phyloP scores from a whole-genome alignment of 139 green algal genomes.

The Chlamydomonas incerta region DNA sequence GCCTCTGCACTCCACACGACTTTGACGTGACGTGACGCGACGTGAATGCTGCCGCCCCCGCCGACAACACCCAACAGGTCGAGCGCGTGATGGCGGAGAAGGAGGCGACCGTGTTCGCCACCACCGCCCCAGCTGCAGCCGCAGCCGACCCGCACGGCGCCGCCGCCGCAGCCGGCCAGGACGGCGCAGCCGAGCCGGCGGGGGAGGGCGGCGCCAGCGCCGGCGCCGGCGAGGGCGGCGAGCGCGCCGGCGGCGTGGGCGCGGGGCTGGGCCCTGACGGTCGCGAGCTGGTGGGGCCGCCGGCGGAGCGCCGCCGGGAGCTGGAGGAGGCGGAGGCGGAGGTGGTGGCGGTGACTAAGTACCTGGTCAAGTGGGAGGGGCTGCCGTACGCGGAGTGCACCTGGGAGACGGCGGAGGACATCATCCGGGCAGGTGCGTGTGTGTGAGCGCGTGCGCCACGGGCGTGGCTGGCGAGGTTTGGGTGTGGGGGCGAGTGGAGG shows the following conservation, averaged over 20 bases:
- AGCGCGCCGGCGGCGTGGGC: background rate
- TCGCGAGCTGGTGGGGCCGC: conserved; percentile 12
- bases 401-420: conserved; percentile 78
- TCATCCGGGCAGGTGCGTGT: conserved; percentile 40
- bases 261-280: background rate
- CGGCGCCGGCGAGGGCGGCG: too few relatives aligned
- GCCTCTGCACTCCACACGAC: too few relatives aligned
- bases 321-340: conserved; percentile 53
- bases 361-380: conserved; percentile 93
- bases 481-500: too few relatives aligned
- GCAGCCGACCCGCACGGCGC: conserved; percentile 2
- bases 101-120: conserved; percentile 1
- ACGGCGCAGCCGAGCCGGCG: too few relatives aligned
- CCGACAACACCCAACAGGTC: too few relatives aligned
- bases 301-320: conserved; percentile 34
- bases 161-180: conserved; percentile 1
- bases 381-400: conserved; percentile 94
- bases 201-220: too few relatives aligned
- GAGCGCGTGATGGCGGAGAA: conserved; percentile 73
- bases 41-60: too few relatives aligned
- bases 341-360: conserved; percentile 52
- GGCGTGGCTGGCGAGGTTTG: background rate
- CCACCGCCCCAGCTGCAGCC: conserved; percentile 35
- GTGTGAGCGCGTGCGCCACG: background rate
- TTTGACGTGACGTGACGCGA: too few relatives aligned